phyloP scores from a whole-genome alignment of 148 eudicot species.

The Rhododendron mucronatum region DNA sequence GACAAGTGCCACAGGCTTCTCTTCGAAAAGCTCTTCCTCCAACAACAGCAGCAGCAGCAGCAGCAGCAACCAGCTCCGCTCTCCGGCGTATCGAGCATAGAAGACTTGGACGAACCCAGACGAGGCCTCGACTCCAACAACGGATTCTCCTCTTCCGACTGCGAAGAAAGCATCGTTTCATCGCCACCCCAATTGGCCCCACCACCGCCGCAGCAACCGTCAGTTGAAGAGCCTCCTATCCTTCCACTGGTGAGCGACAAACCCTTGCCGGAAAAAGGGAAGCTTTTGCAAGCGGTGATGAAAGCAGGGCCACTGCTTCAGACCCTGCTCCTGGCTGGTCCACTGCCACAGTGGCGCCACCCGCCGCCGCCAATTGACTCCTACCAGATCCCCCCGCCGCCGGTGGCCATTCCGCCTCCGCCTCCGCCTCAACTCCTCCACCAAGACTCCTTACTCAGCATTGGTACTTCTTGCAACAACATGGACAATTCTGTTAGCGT shows the following conservation, averaged over 20 bases:
- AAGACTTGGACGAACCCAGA: conserved; percentile 26
- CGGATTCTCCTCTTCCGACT: conserved; percentile 41
- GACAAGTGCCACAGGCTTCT: conserved; percentile 29
- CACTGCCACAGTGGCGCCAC: conserved; percentile 83
- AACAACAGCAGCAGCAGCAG: conserved; percentile 18
- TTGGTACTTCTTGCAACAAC: background rate
- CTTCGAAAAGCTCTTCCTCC: conserved; percentile 25
- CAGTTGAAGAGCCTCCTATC: conserved; percentile 2
- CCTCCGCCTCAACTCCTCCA: conserved; percentile 17
- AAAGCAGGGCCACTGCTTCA: conserved; percentile 85
- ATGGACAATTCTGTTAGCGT: conserved; percentile 12
- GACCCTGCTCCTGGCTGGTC: conserved; percentile 76
- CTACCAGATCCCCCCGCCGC: conserved; percentile 65
- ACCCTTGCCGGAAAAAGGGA: conserved; percentile 73
- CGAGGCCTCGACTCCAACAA: conserved; percentile 25
- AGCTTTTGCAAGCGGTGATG: conserved; percentile 72
- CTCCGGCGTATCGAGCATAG: conserved; percentile 32
- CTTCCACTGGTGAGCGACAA: conserved; percentile 13
- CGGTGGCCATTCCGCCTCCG: conserved; percentile 38
- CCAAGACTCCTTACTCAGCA: conserved; percentile 15
- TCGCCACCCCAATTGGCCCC: conserved; percentile 18
- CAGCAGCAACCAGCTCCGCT: conserved; percentile 3
- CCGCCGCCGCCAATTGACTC: conserved; percentile 71
- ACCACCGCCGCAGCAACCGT: background rate
- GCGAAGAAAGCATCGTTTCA: conserved; percentile 52